These are phyloP conservation scores for Phaseolus coccineus DNA, from an alignment of 331 rosid genomes.

Conservation along the genomic window DNA sequence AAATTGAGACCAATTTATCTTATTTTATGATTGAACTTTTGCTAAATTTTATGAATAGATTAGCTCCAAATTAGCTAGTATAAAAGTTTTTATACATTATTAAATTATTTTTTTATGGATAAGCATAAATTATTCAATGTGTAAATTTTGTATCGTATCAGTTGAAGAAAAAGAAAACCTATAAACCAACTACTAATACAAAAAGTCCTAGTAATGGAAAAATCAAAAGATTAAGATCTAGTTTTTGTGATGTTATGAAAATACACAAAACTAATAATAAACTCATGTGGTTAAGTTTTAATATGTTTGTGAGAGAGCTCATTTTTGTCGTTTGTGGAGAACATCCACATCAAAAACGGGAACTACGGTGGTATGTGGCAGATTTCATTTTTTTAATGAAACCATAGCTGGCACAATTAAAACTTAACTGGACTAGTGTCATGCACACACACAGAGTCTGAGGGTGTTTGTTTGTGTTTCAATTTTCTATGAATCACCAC, in stretches of 20 bases:
- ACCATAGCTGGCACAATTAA: slow-evolving; percentile 54
- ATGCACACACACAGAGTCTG: slow-evolving; percentile 21
- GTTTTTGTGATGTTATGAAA: not conserved
- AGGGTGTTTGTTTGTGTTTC: slow-evolving; percentile 46
- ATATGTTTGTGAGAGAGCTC: not conserved
- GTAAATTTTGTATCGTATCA: not conserved
- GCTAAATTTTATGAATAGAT: not conserved
- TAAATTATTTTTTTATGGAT: not conserved
- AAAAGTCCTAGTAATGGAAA: not conserved
- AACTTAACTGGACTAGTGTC: slow-evolving; percentile 48
- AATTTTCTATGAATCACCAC: slow-evolving; percentile 74
- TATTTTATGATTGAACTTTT: slow-evolving; percentile 8
- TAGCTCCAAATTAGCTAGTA: not conserved
- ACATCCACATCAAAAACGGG: slow-evolving; percentile 42
- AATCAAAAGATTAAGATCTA: not conserved
- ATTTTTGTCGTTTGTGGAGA: slow-evolving; percentile 39
- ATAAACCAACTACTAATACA: not conserved
- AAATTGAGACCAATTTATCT: not conserved
- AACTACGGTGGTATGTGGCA: slow-evolving; percentile 46
- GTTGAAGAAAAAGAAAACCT: not conserved
- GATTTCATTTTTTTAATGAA: slow-evolving; percentile 38
- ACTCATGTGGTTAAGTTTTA: not conserved
- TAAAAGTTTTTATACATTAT: not conserved
- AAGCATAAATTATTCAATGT: not conserved
- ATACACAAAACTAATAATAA: not conserved